A percentile compares a stretch with the other conserved stretches of the same genome.
Evolutionary conservation across 1,284 basidiomycete genomes (phyloP).

Genomic region (Exobasidium rhododendri): DNA sequence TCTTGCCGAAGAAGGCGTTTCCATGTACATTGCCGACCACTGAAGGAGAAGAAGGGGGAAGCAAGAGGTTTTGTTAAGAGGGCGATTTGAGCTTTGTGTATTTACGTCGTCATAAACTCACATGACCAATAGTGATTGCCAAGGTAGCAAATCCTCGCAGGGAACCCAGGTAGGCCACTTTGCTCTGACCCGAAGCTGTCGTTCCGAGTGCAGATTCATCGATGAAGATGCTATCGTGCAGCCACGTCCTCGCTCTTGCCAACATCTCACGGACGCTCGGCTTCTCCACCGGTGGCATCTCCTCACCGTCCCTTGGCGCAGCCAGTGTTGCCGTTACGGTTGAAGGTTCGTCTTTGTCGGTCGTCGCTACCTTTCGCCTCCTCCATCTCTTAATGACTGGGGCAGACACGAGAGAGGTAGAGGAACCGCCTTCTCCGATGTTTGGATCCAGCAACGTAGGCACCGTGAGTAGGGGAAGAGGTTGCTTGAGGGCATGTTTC

Average conservation of each 20-base stretch:
- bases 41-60: conserved; percentile 12
- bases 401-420: neutral
- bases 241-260: neutral
- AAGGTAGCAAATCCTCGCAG: conserved; percentile 44
- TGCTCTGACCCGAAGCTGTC: conserved; percentile 9
- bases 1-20: conserved; percentile 7
- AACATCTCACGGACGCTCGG: neutral
- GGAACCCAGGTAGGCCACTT: conserved; percentile 43
- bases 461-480: neutral
- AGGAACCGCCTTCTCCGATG: neutral
- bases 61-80: conserved; percentile 25
- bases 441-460: neutral
- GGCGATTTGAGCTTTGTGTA: no score
- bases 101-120: no score
- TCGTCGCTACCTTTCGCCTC: neutral
- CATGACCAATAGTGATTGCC: conserved; percentile 45
- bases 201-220: neutral
- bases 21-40: conserved; percentile 33
- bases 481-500: neutral
- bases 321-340: neutral
- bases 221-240: conserved; percentile 5
- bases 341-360: neutral
- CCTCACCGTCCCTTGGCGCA: neutral
- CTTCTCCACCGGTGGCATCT: neutral
- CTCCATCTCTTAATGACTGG: conserved; percentile 2